These are phyloP conservation scores for Suillus weaverae DNA, from an alignment of 768 basidiomycete species.

Conservation along the genomic window DNA sequence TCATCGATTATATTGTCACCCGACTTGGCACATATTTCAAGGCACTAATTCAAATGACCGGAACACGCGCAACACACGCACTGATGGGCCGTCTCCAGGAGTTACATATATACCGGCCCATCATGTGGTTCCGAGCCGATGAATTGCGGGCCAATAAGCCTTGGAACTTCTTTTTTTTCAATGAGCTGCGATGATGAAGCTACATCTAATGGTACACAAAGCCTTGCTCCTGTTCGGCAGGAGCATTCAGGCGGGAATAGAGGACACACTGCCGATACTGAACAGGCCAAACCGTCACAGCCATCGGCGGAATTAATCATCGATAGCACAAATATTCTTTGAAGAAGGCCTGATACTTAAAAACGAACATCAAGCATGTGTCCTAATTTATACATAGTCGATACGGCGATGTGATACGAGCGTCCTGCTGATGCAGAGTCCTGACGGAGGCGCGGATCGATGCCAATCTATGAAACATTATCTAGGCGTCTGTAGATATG, in stretches of 20 bases:
- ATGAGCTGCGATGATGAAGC: neutral
- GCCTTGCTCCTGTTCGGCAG: neutral
- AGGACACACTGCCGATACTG: neutral
- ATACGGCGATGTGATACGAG: conserved; percentile 8
- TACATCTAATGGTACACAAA: neutral
- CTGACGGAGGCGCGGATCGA: conserved; percentile 9
- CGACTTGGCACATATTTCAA: neutral
- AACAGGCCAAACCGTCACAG: neutral
- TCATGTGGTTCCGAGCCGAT: conserved; percentile 5
- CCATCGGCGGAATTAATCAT: conserved; percentile 1
- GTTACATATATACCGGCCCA: neutral
- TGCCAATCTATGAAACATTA: conserved; percentile 10
- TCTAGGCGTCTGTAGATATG: conserved; percentile 27
- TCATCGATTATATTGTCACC: neutral
- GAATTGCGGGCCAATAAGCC: neutral
- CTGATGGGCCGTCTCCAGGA: conserved; percentile 1
- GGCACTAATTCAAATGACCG: conserved; percentile 7
- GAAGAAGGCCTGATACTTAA: neutral
- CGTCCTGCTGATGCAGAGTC: neutral
- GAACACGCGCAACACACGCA: conserved; percentile 5
- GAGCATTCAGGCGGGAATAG: neutral
- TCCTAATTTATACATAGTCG: conserved; percentile 8
- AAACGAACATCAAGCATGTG: conserved; percentile 4
- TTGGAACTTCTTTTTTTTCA: neutral
- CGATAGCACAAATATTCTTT: conserved; percentile 4